Conservation (phyloP, 2,329 filamentous ascomycete genomes). For the Raffaelea ambrosiae region DNA sequence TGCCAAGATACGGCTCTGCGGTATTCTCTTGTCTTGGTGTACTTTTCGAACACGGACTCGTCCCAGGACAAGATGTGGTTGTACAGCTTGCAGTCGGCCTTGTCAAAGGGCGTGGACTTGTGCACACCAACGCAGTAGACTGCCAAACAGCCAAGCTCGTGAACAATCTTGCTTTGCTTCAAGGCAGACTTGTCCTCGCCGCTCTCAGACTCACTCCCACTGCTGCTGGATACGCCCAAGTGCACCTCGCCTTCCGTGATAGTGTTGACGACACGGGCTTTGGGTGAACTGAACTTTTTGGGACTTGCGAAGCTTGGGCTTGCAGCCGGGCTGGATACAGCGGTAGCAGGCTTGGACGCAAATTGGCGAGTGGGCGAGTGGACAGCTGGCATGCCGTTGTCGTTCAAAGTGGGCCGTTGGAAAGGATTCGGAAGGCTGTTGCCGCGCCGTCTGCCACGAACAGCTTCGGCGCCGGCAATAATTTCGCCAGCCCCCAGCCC, state of each 20-base stretch:
- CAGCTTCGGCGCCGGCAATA: constrained; percentile 1
- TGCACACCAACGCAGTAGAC: constrained; percentile 61
- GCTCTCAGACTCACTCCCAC: constrained; percentile 68
- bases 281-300: constrained; percentile 39
- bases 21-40: constrained; percentile 65
- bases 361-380: constrained; percentile 1
- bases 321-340: constrained; percentile 46
- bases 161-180: constrained; percentile 76
- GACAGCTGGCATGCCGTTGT: constrained; percentile 22
- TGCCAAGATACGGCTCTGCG: constrained; percentile 78
- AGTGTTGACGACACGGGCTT: constrained; percentile 43
- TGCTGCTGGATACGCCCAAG: constrained; percentile 46
- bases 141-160: constrained; percentile 73
- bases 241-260: constrained; percentile 47
- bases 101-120: constrained; percentile 76
- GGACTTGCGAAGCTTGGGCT: constrained; percentile 32
- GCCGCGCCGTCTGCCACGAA: constrained; percentile 42
- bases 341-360: constrained; percentile 20
- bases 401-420: constrained; percentile 51
- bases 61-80: constrained; percentile 97
- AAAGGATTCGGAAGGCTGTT: constrained; percentile 75
- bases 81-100: constrained; percentile 69
- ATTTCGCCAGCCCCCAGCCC: too few relatives aligned
- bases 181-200: constrained; percentile 47
- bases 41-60: constrained; percentile 76